Conservation (phyloP, 78 protist species). For the Tieghemostelium lacteum region DNA sequence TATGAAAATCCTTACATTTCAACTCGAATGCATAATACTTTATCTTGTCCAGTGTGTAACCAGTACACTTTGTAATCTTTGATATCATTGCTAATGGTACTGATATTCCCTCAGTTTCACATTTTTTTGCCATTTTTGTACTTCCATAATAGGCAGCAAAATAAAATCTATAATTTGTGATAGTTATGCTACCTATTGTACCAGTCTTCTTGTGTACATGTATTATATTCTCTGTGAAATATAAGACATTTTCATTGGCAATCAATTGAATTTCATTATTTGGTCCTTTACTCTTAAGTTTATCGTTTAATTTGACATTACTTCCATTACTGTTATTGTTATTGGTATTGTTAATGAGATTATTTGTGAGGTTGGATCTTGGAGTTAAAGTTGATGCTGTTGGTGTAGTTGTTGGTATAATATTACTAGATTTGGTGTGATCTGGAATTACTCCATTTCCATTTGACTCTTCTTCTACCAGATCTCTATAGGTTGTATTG, state of each 20-base stretch:
- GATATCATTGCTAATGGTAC: conserved; percentile 25
- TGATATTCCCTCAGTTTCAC: conserved; percentile 21
- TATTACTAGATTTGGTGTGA: neutral
- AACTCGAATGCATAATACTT: conserved; percentile 74
- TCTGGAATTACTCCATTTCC: neutral
- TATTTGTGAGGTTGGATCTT: neutral
- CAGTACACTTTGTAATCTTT: conserved; percentile 55
- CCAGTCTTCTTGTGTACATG: conserved; percentile 62
- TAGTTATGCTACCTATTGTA: conserved; percentile 54
- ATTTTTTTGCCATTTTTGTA: conserved; percentile 7
- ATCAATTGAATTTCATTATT: conserved; percentile 20
- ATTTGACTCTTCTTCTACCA: neutral
- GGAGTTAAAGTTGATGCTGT: neutral
- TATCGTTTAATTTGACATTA: neutral
- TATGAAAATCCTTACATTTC: conserved; percentile 44
- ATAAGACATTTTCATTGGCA: conserved; percentile 1
- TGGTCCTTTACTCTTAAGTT: neutral
- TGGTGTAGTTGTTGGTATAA: conserved; percentile 5
- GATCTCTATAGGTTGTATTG: conserved; percentile 20
- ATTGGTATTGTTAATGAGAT: too few species aligned
- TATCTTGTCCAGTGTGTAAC: conserved; percentile 61
- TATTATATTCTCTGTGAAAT: conserved; percentile 25
- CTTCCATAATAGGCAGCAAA: conserved; percentile 8
- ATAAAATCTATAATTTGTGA: conserved; percentile 58
- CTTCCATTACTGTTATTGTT: neutral